Evolutionary conservation across 768 basidiomycete genomes (phyloP).

Genomic region (Auriscalpium microsporum): DNA sequence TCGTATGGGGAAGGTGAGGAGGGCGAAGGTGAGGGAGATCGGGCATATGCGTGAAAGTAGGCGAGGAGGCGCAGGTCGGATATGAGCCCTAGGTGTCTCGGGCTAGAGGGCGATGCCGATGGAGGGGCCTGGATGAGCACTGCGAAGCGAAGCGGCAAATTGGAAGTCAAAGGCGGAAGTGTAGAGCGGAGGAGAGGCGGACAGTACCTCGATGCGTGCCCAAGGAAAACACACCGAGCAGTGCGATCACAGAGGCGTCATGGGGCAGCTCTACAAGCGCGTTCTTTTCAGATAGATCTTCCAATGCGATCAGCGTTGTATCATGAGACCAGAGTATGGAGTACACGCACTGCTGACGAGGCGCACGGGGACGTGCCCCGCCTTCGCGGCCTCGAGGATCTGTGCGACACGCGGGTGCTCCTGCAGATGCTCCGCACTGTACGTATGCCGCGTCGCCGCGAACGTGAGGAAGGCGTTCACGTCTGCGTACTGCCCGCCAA

Average conservation of each 20-base stretch:
- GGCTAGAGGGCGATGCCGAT: constrained; percentile 22
- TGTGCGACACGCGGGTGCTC: constrained; percentile 53
- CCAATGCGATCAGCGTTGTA: not conserved
- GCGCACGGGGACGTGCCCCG: constrained; percentile 63
- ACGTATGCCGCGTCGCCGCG: constrained; percentile 70
- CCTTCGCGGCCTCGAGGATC: constrained; percentile 66
- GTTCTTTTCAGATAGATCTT: constrained; percentile 84
- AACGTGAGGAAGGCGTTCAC: constrained; percentile 83
- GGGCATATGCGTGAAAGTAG: constrained; percentile 50
- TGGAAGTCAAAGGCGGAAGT: not conserved
- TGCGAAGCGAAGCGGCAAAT: constrained; percentile 17
- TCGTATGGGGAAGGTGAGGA: not conserved
- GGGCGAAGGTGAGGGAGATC: constrained; percentile 24
- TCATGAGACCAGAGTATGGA: constrained; percentile 1
- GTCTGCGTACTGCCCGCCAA: constrained; percentile 55
- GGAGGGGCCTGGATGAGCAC: constrained; percentile 47
- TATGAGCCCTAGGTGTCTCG: constrained; percentile 57
- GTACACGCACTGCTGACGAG: constrained; percentile 65
- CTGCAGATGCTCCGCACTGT: constrained; percentile 49
- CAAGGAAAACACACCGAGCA: constrained; percentile 58
- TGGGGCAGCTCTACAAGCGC: constrained; percentile 56
- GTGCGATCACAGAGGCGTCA: constrained; percentile 52
- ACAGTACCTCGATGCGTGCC: constrained; percentile 63
- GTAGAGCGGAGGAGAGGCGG: not conserved
- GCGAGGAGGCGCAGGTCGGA: constrained; percentile 66